Percentiles rank a stretch among this genome's conserved stretches.
phyloP scores from a whole-genome alignment of 2,329 filamentous ascomycete species.

The Metarhizium album region DNA sequence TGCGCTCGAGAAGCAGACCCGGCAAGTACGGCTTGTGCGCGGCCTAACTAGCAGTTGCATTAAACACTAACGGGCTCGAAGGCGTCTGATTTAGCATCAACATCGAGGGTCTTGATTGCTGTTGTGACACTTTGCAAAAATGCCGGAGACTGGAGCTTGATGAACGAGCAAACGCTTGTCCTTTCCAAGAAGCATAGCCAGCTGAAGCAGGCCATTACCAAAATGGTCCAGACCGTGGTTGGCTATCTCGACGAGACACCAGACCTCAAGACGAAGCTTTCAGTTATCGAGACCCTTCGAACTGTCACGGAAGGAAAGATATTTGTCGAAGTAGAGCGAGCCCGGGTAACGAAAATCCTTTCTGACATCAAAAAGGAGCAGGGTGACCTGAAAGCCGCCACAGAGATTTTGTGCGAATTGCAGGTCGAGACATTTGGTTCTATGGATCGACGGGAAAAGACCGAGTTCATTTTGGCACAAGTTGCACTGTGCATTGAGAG shows the following conservation, averaged over 20 bases:
- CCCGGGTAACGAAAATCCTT: slow-evolving; percentile 85
- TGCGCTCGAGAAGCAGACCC: slow-evolving; percentile 86
- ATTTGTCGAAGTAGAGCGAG: slow-evolving; percentile 96
- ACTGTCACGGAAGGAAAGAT: slow-evolving; percentile 99
- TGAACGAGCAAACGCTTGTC: slow-evolving; percentile 93
- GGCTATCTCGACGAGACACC: slow-evolving; percentile 80
- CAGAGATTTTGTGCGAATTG: slow-evolving; percentile 90
- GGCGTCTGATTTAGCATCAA: slow-evolving; percentile 93
- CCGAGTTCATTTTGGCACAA: slow-evolving; percentile 94
- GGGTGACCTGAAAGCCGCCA: slow-evolving; percentile 80
- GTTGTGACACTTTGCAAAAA: slow-evolving; percentile 95
- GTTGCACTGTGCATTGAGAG: slow-evolving; percentile 91
- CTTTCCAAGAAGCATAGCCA: slow-evolving; percentile 99
- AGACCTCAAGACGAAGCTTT: slow-evolving; percentile 75
- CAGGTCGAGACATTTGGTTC: slow-evolving; percentile 99
- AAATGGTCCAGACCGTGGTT: slow-evolving; percentile 98
- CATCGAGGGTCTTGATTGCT: slow-evolving; percentile 73
- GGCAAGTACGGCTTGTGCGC: slow-evolving; percentile 55
- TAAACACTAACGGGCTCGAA: slow-evolving; percentile 26
- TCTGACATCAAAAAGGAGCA: slow-evolving; percentile 97
- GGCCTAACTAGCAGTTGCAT: slow-evolving; percentile 8
- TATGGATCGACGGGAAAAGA: slow-evolving; percentile 96
- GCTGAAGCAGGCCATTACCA: slow-evolving; percentile 96
- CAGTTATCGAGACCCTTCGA: slow-evolving; percentile 86
- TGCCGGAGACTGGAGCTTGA: slow-evolving; percentile 80